Percentiles rank a stretch among this genome's conserved stretches.
Conservation (phyloP, 164 flowering plant genomes). For the Magnolia sinica region DNA sequence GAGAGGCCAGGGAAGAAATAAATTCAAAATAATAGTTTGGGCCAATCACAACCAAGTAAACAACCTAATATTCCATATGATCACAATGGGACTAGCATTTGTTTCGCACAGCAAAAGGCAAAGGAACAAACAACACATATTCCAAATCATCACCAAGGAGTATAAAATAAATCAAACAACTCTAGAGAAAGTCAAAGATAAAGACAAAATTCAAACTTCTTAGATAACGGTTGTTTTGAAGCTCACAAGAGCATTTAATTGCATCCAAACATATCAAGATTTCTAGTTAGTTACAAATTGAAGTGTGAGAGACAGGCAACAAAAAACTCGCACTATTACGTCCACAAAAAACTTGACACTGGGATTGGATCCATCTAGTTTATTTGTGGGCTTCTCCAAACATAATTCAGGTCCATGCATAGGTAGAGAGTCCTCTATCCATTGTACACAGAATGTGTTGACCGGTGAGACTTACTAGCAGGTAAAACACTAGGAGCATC, state of each 20-base stretch:
- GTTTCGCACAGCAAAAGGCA: too few species aligned
- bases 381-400: constrained; percentile 46
- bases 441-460: constrained; percentile 66
- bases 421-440: constrained; percentile 44
- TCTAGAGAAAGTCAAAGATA: too few species aligned
- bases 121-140: too few species aligned
- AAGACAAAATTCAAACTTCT: not conserved
- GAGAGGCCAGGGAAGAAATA: too few species aligned
- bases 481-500: constrained; percentile 33
- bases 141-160: not conserved
- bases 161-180: too few species aligned
- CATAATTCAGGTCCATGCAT: constrained; percentile 41
- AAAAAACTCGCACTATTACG: constrained; percentile 66
- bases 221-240: not conserved
- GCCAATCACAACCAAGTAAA: too few species aligned
- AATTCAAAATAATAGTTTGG: too few species aligned
- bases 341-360: constrained; percentile 80
- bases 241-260: not conserved
- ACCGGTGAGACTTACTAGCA: constrained; percentile 53
- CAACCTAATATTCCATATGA: too few species aligned
- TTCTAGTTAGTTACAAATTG: not conserved
- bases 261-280: not conserved
- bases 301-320: not conserved
- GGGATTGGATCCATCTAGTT: constrained; percentile 38
- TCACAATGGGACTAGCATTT: too few species aligned